Conservation (phyloP, 2,329 filamentous ascomycete species). For the Nothopassalora personata region DNA sequence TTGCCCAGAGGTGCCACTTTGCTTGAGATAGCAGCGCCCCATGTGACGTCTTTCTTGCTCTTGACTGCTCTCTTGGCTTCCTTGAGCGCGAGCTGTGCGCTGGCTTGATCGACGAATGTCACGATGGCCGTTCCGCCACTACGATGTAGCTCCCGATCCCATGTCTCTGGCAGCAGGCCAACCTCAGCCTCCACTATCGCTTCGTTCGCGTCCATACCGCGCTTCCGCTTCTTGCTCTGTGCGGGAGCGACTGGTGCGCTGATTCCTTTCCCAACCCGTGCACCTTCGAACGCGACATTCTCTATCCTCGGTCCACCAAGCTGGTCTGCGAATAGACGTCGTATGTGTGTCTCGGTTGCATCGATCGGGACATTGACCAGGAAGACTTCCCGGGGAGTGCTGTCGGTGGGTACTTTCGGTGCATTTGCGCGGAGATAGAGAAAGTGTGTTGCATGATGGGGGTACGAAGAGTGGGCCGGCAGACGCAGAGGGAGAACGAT, state of each 20-base stretch:
- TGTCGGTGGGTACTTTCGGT: constrained; percentile 67
- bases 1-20: constrained; percentile 55
- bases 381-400: constrained; percentile 77
- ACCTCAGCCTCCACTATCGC: constrained; percentile 47
- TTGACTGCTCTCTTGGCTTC: constrained; percentile 60
- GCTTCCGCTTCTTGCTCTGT: constrained; percentile 54
- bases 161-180: constrained; percentile 59
- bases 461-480: constrained; percentile 58
- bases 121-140: constrained; percentile 78
- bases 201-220: constrained; percentile 35
- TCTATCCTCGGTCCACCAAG: constrained; percentile 76
- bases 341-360: constrained; percentile 70
- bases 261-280: constrained; percentile 42
- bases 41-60: constrained; percentile 56
- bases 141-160: constrained; percentile 63
- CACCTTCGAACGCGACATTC: constrained; percentile 66
- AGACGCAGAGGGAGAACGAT: constrained; percentile 64
- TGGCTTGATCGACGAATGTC: constrained; percentile 75
- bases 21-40: constrained; percentile 59
- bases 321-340: constrained; percentile 66
- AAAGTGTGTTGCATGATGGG: constrained; percentile 65
- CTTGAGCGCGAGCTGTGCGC: constrained; percentile 70
- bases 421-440: constrained; percentile 80
- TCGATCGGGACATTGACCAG: constrained; percentile 85
- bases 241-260: constrained; percentile 33